Conservation (phyloP, 768 basidiomycete genomes). For the Tricholoma flavovirens region DNA sequence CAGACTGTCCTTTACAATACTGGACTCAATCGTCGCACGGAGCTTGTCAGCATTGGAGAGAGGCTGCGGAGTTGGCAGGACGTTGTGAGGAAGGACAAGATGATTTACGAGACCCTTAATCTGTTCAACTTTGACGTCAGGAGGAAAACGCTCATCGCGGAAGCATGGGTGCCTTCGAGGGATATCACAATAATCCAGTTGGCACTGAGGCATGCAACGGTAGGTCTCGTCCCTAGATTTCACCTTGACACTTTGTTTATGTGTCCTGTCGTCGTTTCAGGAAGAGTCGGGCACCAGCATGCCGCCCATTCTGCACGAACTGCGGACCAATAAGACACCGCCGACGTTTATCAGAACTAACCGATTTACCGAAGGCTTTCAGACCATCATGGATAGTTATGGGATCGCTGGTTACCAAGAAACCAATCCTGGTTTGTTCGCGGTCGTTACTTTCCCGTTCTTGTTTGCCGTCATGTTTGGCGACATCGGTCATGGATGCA, state of each 20-base stretch:
- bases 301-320: constrained; percentile 87
- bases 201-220: constrained; percentile 83
- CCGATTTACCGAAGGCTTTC: constrained; percentile 96
- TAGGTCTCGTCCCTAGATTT: constrained; percentile 28
- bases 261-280: constrained; percentile 27
- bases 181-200: constrained; percentile 84
- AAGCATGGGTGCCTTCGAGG: constrained; percentile 95
- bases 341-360: constrained; percentile 94
- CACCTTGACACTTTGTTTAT: not conserved
- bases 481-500: constrained; percentile 92
- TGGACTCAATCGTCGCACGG: constrained; percentile 69
- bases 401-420: constrained; percentile 94
- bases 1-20: constrained; percentile 89
- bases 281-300: constrained; percentile 92
- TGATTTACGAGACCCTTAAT: constrained; percentile 94
- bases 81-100: constrained; percentile 91
- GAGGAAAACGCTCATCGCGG: constrained; percentile 91
- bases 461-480: constrained; percentile 99
- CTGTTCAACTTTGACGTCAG: constrained; percentile 92
- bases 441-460: constrained; percentile 93
- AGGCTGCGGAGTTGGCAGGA: constrained; percentile 86
- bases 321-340: constrained; percentile 84
- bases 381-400: constrained; percentile 97
- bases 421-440: constrained; percentile 93
- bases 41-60: constrained; percentile 83